Evolutionary conservation across 2,329 filamentous ascomycete species (phyloP), one percentile per base, ranked within the genome.

Genomic region (Didymella pinodella): DNA sequence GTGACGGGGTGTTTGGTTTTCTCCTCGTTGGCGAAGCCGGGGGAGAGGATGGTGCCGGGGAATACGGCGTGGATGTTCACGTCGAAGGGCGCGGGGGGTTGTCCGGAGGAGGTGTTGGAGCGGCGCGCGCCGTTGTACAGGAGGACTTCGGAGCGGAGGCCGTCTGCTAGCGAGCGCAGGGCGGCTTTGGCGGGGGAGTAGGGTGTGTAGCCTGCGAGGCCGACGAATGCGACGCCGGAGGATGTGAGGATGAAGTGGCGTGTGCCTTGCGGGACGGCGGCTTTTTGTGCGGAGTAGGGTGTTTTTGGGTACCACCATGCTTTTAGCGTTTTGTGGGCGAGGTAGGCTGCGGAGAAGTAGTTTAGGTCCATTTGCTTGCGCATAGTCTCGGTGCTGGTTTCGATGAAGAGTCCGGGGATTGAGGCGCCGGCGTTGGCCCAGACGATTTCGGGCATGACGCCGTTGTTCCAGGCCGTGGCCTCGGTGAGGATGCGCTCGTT

Each of bases 231-330:
- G 18, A 89, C 79, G 6, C 89, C 85, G 22, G 90, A 95, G 16
- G 89, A 88, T 0, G 95, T 98, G 78, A 98, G 91, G 73, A 99
- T 87, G 64, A 99, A 84, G 77, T 98, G 94, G 54, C 89, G 86
- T 5, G 78, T 68, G 48, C 82, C 76, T 11, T 71, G 56, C 0
- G 67, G 56, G 7, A 64, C 32, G 34, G 46, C 48, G 8, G 43
- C 50, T 34, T 66, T 62, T 54, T 57, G n/a, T 70, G 63, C 34
- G 8, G 81, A 10, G 67, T 67, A 75, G 63, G 63, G 76, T 65
- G 65, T 61, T 74, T 76, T 48, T 59, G 65, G 67, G 64, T 80
- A 77, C 44, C 93, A 85, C 94, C 94, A 97, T 60, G 86, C 84
- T 50, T 84, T 85, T 61, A 97, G 80, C 18, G 90, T 87, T 20